A percentile compares a stretch with the other conserved stretches of the same genome.
Evolutionary conservation across 2,329 filamentous ascomycete species (phyloP).

Genomic region (Fusarium bactridioides): DNA sequence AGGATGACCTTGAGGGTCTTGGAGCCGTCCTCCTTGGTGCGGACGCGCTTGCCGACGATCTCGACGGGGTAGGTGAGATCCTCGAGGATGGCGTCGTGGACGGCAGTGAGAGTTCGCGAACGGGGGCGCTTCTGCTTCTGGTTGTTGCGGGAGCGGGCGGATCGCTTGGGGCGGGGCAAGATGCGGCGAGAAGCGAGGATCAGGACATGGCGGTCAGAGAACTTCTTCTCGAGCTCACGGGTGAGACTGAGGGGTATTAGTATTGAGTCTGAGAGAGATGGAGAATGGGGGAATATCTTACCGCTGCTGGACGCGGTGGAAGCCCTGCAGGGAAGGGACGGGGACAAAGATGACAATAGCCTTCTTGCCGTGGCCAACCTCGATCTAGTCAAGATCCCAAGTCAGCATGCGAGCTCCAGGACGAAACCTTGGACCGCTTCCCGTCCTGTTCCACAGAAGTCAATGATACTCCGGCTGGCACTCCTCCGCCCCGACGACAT

Average conservation of each 20-base stretch:
- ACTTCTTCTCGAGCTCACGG: constrained; percentile 99
- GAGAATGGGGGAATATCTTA: constrained; percentile 60
- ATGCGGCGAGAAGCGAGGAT: constrained; percentile 99
- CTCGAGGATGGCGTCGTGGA: constrained; percentile 97
- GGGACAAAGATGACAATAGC: constrained; percentile 99
- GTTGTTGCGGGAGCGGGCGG: constrained; percentile 92
- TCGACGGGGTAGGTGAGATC: constrained; percentile 99
- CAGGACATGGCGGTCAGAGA: constrained; percentile 99
- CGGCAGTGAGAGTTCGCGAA: constrained; percentile 95
- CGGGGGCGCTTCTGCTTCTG: constrained; percentile 99
- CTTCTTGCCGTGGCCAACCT: constrained; percentile 99
- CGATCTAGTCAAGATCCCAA: constrained; percentile 82
- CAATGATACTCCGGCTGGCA: constrained; percentile 50
- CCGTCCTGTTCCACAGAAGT: constrained; percentile 72
- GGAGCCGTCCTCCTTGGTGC: constrained; percentile 98
- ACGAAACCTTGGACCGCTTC: constrained; percentile 76
- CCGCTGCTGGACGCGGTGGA: constrained; percentile 99
- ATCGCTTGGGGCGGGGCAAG: constrained; percentile 97
- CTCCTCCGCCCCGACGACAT: constrained; percentile 41
- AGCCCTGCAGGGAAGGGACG: constrained; percentile 96
- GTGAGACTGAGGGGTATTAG: constrained; percentile 74
- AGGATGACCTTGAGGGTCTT: constrained; percentile 99
- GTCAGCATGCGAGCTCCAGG: constrained; percentile 81
- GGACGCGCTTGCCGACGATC: constrained; percentile 98
- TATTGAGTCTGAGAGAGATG: accelerated